Conservation (phyloP, 768 basidiomycete species). For the Pleurotus sapidus region DNA sequence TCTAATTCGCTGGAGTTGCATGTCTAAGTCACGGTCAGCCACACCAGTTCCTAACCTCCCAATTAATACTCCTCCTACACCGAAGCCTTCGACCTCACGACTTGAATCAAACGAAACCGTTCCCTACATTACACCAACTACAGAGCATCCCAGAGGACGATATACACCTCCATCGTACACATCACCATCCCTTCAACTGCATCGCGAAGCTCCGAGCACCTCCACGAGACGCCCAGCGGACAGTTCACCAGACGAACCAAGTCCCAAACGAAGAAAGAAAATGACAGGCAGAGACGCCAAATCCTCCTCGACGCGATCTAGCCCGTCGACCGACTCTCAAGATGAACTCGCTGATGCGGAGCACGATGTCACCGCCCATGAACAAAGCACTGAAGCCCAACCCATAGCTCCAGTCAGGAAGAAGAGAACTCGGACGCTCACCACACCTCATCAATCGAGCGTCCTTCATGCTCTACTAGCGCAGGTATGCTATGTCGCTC, state of each 20-base stretch:
- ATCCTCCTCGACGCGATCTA: constrained; percentile 23
- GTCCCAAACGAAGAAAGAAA: constrained; percentile 40
- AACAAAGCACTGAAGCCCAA: constrained; percentile 35
- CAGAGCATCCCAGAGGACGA: constrained; percentile 12
- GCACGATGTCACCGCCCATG: constrained; percentile 39
- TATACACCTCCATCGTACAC: constrained; percentile 10
- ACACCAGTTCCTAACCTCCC: constrained; percentile 41
- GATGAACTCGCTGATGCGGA: constrained; percentile 60
- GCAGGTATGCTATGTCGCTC: constrained; percentile 58
- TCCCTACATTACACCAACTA: constrained; percentile 21
- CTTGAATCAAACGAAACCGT: constrained; percentile 33
- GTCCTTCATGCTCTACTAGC: constrained; percentile 86
- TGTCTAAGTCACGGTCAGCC: constrained; percentile 47
- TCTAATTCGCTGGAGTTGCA: constrained; percentile 31
- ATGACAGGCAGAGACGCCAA: constrained; percentile 15
- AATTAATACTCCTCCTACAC: constrained; percentile 32
- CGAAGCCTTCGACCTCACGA: constrained; percentile 41
- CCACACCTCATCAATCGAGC: constrained; percentile 85
- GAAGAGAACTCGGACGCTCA: constrained; percentile 80
- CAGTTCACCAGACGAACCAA: constrained; percentile 30
- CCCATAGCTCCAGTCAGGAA: constrained; percentile 59
- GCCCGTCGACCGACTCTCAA: constrained; percentile 49
- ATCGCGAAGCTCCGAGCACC: constrained; percentile 10
- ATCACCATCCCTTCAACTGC: neutral
- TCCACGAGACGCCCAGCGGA: constrained; percentile 23